Conservation (phyloP, 192 early-diverging fungal species). For the Pilobolus umbonatus region DNA sequence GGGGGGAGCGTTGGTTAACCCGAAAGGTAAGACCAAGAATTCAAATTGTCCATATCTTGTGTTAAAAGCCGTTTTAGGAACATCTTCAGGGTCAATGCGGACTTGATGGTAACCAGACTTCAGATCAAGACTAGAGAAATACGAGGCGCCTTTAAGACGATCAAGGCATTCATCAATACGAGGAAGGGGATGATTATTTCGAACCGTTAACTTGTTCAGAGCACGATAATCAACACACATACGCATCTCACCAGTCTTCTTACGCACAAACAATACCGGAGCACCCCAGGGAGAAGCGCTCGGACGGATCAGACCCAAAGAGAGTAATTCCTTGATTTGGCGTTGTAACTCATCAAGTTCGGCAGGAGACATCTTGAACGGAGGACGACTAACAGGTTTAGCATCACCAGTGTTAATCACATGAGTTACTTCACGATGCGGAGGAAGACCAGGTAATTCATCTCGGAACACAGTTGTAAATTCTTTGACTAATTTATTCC, state of each 20-base stretch:
- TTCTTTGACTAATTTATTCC: not conserved
- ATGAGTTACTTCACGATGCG: conserved; percentile 17
- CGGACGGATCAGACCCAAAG: conserved; percentile 1
- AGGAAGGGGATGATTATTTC: conserved; percentile 38
- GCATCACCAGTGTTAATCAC: conserved; percentile 23
- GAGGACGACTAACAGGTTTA: conserved; percentile 12
- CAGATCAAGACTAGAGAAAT: conserved; percentile 27
- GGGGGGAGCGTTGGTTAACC: conserved; percentile 52
- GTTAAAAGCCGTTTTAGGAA: conserved; percentile 35
- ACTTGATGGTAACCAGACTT: conserved; percentile 32
- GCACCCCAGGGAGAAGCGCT: conserved; percentile 18
- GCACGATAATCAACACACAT: conserved; percentile 50
- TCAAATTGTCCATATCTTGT: conserved; percentile 41
- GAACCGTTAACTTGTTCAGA: conserved; percentile 39
- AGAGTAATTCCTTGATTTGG: conserved; percentile 12
- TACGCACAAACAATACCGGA: conserved; percentile 22
- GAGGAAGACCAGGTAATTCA: conserved; percentile 22
- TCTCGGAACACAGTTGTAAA: conserved; percentile 20
- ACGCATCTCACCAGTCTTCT: conserved; percentile 42
- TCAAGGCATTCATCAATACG: conserved; percentile 45
- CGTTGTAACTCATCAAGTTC: conserved; percentile 9
- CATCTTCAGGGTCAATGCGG: conserved; percentile 16
- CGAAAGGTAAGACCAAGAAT: conserved; percentile 55
- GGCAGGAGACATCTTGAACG: conserved; percentile 20
- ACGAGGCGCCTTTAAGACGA: conserved; percentile 14